These are phyloP conservation scores for Vinca major DNA, from an alignment of 305 asterid species.

Conservation along the genomic window DNA sequence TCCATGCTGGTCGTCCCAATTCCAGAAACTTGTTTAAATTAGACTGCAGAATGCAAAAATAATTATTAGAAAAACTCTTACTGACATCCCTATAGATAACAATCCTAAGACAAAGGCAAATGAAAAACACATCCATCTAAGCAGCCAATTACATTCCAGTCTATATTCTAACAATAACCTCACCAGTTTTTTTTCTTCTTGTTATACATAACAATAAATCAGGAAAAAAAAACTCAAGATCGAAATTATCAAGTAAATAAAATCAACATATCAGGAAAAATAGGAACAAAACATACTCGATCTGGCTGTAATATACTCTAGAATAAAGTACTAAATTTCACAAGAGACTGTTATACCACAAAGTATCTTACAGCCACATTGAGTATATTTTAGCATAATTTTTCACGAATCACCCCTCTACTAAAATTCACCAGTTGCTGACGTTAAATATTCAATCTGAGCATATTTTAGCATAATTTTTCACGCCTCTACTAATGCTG, in stretches of 20 bases:
- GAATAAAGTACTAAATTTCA: not conserved
- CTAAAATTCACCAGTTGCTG: no score
- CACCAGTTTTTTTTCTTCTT: no score
- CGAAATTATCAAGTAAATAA: not conserved
- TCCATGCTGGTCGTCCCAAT: conserved; percentile 91
- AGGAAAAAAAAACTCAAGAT: not conserved
- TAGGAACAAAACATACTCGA: not conserved
- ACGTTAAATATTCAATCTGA: no score
- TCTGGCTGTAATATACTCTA: not conserved
- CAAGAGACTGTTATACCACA: no score
- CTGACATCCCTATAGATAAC: not conserved
- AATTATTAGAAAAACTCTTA: not conserved
- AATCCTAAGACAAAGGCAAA: not conserved
- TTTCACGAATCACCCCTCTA: no score
- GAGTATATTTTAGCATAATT: no score
- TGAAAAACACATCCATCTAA: not conserved
- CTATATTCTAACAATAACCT: no score
- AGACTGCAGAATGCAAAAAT: conserved; percentile 40
- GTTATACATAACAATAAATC: not conserved
- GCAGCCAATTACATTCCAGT: not conserved
- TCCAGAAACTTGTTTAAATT: conserved; percentile 76
- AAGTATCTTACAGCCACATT: no score
- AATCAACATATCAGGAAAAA: not conserved
- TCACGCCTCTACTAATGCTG: no score
- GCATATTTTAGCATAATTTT: no score